These are phyloP conservation scores for Graphium sp. DNA, from an alignment of 2,329 filamentous ascomycete genomes.

Conservation along the genomic window DNA sequence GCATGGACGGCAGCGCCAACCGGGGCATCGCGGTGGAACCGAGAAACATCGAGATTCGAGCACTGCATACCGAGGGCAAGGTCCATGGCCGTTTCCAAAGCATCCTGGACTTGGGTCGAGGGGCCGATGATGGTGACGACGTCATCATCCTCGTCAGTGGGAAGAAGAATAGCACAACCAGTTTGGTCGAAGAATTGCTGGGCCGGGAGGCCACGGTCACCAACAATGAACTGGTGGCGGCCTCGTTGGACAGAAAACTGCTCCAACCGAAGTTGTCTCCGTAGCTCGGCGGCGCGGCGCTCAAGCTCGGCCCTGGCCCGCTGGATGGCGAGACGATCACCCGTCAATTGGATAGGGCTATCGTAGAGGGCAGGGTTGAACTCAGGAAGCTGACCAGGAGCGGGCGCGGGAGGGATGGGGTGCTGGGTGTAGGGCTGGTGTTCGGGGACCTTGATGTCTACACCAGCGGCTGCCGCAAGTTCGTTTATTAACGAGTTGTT, in stretches of 20 bases:
- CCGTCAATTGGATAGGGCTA: constrained; percentile 69
- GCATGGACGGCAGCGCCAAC: constrained; percentile 64
- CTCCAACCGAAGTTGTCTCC: constrained; percentile 58
- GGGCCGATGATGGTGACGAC: constrained; percentile 75
- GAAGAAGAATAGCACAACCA: constrained; percentile 76
- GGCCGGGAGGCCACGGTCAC: constrained; percentile 60
- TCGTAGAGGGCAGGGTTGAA: constrained; percentile 52
- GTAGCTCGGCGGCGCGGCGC: constrained; percentile 57
- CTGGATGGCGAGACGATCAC: constrained; percentile 70
- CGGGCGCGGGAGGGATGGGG: constrained; percentile 35
- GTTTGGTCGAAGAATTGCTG: constrained; percentile 84
- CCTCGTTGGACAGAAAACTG: constrained; percentile 71
- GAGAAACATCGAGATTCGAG: constrained; percentile 66
- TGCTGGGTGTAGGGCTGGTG: constrained; percentile 48
- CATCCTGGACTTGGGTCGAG: constrained; percentile 52
- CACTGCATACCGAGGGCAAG: constrained; percentile 77
- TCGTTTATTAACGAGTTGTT: constrained; percentile 50
- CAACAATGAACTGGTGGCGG: constrained; percentile 88
- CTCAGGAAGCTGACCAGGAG: constrained; percentile 45
- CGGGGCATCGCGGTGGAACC: constrained; percentile 59
- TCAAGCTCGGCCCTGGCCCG: constrained; percentile 69
- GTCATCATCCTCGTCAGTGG: constrained; percentile 62
- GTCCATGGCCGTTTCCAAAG: constrained; percentile 72
- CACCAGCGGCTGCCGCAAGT: constrained; percentile 60
- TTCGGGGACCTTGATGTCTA: constrained; percentile 69